These are phyloP conservation scores for Adansonia madagascariensis DNA, from an alignment of 441 rosid species.

Conservation along the genomic window DNA sequence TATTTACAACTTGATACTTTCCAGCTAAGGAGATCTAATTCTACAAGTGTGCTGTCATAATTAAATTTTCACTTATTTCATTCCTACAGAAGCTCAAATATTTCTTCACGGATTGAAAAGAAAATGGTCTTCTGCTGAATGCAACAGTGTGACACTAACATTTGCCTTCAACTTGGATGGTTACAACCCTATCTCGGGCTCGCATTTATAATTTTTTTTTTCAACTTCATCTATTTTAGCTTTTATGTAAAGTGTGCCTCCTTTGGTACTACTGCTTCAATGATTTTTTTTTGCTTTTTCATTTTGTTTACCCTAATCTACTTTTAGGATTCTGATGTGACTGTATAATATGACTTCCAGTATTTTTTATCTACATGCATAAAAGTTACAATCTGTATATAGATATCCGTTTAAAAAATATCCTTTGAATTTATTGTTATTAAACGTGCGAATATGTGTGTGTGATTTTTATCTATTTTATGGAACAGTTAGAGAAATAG, in stretches of 20 bases:
- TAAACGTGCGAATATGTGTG: no score
- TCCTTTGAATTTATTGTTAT: slow-evolving; percentile 27
- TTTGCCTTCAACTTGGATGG: background rate
- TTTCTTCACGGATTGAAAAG: background rate
- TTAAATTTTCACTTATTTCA: background rate
- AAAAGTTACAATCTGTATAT: no score
- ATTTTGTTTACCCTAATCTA: background rate
- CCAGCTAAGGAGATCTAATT: background rate
- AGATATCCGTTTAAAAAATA: background rate
- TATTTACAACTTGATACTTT: background rate
- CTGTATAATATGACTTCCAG: slow-evolving; percentile 45
- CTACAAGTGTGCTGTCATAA: background rate
- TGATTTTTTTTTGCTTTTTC: background rate
- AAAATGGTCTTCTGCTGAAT: background rate
- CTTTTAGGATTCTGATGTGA: slow-evolving; percentile 25
- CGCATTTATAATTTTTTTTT: background rate
- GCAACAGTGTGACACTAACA: background rate
- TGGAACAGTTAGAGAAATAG: slow-evolving; percentile 82
- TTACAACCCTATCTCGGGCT: background rate
- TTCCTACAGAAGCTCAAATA: background rate
- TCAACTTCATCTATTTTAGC: background rate
- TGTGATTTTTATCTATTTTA: slow-evolving; percentile 16
- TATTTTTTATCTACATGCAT: slow-evolving; percentile 40
- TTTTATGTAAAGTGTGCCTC: background rate
- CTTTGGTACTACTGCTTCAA: slow-evolving; percentile 7